Percentiles rank a stretch among this genome's conserved stretches.
Evolutionary conservation across 371 early-diverging fungal genomes (phyloP).

Genomic region (Blyttiomyces sp.): DNA sequence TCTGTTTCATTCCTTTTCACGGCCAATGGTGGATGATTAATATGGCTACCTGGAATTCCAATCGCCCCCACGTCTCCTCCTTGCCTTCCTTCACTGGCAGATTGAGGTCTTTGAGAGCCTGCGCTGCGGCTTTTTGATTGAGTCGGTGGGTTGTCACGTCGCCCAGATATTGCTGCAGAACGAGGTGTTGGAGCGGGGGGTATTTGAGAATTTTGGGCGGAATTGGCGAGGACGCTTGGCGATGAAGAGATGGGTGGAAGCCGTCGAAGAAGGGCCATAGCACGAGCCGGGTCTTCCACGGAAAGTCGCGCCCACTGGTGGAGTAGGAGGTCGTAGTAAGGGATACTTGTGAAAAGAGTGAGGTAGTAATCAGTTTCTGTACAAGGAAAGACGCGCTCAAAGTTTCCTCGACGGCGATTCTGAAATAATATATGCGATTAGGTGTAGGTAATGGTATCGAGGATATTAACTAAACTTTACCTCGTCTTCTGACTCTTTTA

Average conservation of each 20-base stretch:
- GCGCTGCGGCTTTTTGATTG: no score
- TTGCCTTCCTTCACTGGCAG: no score
- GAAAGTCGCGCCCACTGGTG: constrained; percentile 25
- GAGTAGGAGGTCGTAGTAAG: constrained; percentile 31
- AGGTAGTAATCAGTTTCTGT: constrained; percentile 1
- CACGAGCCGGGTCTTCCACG: background rate
- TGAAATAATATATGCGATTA: background rate
- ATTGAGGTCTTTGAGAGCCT: no score
- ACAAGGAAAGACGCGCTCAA: constrained; percentile 35
- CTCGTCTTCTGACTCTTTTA: constrained; percentile 39
- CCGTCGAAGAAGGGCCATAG: constrained; percentile 2
- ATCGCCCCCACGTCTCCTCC: no score
- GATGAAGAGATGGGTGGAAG: background rate
- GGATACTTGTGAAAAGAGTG: constrained; percentile 10
- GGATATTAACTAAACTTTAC: constrained; percentile 8
- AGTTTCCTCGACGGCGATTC: constrained; percentile 29
- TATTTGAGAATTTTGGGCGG: background rate
- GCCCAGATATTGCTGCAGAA: no score
- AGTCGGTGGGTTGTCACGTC: no score
- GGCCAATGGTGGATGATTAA: no score
- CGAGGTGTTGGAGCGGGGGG: no score
- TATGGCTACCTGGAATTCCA: no score
- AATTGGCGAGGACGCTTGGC: background rate
- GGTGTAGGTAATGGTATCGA: background rate
- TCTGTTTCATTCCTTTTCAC: no score